Evolutionary conservation across 75 land plant species (phyloP), one percentile per base, ranked within the genome.

Genomic region (Pseudotsuga menziesii): DNA sequence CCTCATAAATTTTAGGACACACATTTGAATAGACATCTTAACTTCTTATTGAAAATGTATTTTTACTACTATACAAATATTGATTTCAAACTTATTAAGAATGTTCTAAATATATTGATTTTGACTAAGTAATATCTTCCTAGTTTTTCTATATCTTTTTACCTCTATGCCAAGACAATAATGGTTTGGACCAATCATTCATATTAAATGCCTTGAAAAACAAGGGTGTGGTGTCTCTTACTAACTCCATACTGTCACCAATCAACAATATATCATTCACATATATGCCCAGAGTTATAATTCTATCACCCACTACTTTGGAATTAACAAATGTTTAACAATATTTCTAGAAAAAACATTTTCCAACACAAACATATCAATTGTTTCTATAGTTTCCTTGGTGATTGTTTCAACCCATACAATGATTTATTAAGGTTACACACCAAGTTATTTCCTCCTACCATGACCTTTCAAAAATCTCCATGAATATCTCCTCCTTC

Each of bases 321-420:
- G 0, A 29, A 29, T 29, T 0, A 29, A 29, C 32, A 29, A 29
- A 29, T 29, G 70, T 0, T 78, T 61, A 27, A 74, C 32, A 8
- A 22, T 17, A 17, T 36, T 3, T 20, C 35, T 36, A 3, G 3
- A 20, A 57, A n/a, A 48, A 78, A n/a, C 80, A 1, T 71, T 12
- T 25, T 36, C 57, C 13, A 29, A 17, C 66, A 78, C 27, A 57
- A 52, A 78, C 4, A 16, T 4, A 27, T 32, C 22, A 15, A 67
- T 0, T 74, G 0, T 20, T 55, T 12, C 36, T 56, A 78, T 61
- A 61, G 56, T 56, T 66, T 58, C 22, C 58, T 25, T 9, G 73
- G 74, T 0, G 80, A 66, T 64, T 78, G 80, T 56, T 78, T 78
- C 5, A 78, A 61, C 20, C 73, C 80, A 78, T 70, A 78, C 20